Conservation (phyloP, 352 stramenopile genomes). For the Phytophthora hybrid region DNA sequence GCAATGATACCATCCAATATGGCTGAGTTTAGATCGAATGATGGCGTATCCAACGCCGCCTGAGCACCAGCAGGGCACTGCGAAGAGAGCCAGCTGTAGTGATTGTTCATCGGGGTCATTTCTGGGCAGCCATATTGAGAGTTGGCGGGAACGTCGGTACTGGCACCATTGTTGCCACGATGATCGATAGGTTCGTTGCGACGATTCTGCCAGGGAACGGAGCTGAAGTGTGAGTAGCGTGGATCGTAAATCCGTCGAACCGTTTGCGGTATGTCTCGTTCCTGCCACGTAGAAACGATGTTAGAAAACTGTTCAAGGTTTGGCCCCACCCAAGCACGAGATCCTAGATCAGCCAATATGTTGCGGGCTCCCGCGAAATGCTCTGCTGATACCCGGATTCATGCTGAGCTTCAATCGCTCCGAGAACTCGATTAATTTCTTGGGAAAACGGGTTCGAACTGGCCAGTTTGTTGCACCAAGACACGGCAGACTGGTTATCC, state of each 20-base stretch:
- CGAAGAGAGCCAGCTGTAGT: constrained; percentile 29
- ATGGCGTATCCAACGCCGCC: background rate
- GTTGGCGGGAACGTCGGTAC: background rate
- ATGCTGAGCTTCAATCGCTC: background rate
- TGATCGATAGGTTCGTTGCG: background rate
- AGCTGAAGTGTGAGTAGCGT: constrained; percentile 8
- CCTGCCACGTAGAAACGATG: background rate
- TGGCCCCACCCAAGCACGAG: background rate
- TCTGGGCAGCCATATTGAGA: constrained; percentile 10
- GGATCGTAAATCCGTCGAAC: constrained; percentile 1
- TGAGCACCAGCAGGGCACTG: constrained; percentile 6
- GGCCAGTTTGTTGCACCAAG: no score
- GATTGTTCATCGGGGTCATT: constrained; percentile 12
- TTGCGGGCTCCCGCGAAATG: constrained; percentile 1
- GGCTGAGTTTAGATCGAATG: constrained; percentile 25
- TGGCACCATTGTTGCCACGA: background rate
- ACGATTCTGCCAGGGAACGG: constrained; percentile 8
- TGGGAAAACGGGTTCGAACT: background rate
- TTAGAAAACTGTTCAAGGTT: no score
- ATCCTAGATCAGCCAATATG: constrained; percentile 6
- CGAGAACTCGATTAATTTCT: background rate
- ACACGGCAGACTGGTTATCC: no score
- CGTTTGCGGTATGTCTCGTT: background rate
- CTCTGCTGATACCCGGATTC: background rate
- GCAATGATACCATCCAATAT: constrained; percentile 31